Evolutionary conservation across 2,329 filamentous ascomycete species (phyloP), one percentile per base, ranked within the genome.

Genomic region (Alternaria sp.): DNA sequence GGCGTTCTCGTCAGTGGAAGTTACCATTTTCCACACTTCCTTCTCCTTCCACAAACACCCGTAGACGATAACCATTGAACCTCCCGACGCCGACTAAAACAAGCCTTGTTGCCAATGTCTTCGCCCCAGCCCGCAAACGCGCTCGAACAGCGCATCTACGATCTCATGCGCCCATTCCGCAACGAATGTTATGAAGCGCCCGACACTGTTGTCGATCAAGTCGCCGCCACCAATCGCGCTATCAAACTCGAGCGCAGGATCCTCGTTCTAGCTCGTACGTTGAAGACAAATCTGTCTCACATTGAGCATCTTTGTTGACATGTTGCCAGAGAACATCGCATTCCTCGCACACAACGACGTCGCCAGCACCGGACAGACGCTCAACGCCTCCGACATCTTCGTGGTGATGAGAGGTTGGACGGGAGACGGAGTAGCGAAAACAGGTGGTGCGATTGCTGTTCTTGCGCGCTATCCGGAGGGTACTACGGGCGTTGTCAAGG

Each of bases 101-200:
- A 26, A 26, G 26, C 18, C 9, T 8, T 15, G 4, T 41, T 20
- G 21, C 20, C 44, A 43, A 47, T 43, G 37, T 30, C 30, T 14
- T 3, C 49, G 6, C 15, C 33, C 20, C 50, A 60, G 28, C 58
- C 58, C 6, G 58, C 58, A 9, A 55, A 62, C 26, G 54, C 58
- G 14, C 61, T 67, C 43, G 61, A 65, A 33, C 58, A 60, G 53
- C 64, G 61, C 45, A 54, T 65, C 30, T 65, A 64, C 53, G 64
- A 65, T 6, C 47, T 65, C 11, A 53, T 64, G 5, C 51, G 53
- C 5, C 64, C 61, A 4, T 51, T 62, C 15, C 62, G 61, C 8
- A 57, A 64, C n/a, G 33, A 49, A n/a, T 49, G 56, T 11, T 49
- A 41, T 12, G 26, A 53, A 49, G 44, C 14, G 8, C 21, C 21